Conservation (phyloP, 805 yeast species). For the Suhomyces sp. region DNA sequence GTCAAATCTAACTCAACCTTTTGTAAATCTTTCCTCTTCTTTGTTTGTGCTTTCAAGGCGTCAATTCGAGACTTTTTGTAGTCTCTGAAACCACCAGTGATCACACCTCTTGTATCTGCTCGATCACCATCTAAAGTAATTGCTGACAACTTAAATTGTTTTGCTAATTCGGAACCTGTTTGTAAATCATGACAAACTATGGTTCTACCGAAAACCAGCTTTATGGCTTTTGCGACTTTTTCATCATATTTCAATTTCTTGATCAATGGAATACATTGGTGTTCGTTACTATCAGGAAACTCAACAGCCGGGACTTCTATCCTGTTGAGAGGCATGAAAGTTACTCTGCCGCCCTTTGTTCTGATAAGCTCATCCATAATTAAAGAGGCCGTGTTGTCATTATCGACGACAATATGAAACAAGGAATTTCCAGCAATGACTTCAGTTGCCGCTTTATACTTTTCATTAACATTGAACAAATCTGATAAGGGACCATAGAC, state of each 20-base stretch:
- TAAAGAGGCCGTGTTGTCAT: slow-evolving; percentile 75
- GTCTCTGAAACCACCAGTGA: slow-evolving; percentile 87
- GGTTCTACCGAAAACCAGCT: slow-evolving; percentile 77
- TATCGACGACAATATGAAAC: slow-evolving; percentile 87
- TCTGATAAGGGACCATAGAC: slow-evolving; percentile 89
- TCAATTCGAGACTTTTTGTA: slow-evolving; percentile 66
- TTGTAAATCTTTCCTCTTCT: slow-evolving; percentile 49
- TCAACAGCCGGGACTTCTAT: slow-evolving; percentile 38
- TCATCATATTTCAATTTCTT: slow-evolving; percentile 64
- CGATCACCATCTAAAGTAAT: slow-evolving; percentile 92
- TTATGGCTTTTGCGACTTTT: slow-evolving; percentile 60
- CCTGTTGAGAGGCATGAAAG: slow-evolving; percentile 87
- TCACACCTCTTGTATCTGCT: slow-evolving; percentile 76
- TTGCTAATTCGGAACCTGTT: slow-evolving; percentile 65
- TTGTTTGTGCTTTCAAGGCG: slow-evolving; percentile 54
- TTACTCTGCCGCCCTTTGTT: slow-evolving; percentile 76
- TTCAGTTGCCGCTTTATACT: slow-evolving; percentile 82
- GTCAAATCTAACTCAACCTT: slow-evolving; percentile 36
- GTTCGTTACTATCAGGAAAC: slow-evolving; percentile 58
- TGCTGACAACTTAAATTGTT: slow-evolving; percentile 59
- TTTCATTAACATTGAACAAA: slow-evolving; percentile 73
- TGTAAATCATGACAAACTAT: slow-evolving; percentile 71
- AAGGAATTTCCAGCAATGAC: slow-evolving; percentile 84
- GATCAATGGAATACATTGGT: slow-evolving; percentile 72
- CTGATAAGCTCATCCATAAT: slow-evolving; percentile 73